These are phyloP conservation scores for Phoenix dactylifera DNA, from an alignment of 176 grass and related monocot genomes.

Conservation along the genomic window DNA sequence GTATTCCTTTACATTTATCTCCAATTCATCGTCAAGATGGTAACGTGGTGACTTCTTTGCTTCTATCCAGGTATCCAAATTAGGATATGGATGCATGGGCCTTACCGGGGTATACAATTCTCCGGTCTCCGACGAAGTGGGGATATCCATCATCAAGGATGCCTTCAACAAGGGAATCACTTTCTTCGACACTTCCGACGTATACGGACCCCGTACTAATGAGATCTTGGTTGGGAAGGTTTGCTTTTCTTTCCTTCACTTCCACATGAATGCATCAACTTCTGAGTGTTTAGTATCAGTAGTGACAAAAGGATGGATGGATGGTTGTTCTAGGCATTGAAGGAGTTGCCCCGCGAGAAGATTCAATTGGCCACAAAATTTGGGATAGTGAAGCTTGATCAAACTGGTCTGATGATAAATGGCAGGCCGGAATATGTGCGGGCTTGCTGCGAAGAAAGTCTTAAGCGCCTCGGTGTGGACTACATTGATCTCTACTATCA, in stretches of 20 bases:
- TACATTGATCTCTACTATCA: conserved; percentile 9
- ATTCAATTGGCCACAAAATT: conserved; percentile 9
- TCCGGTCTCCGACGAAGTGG: conserved; percentile 9
- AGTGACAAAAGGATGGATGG: no score
- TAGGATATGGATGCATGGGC: conserved; percentile 26
- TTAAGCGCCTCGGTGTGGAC: conserved; percentile 7
- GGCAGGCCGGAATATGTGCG: conserved; percentile 3
- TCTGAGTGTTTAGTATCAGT: no score
- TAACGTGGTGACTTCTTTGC: neutral
- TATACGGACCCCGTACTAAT: conserved; percentile 10
- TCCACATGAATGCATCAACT: no score
- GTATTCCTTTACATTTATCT: neutral
- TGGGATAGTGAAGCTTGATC: neutral
- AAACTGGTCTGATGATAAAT: no score
- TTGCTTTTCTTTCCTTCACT: neutral
- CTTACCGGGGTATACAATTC: conserved; percentile 6
- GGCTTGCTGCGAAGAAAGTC: conserved; percentile 9
- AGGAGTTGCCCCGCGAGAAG: conserved; percentile 6
- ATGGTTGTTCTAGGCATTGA: neutral
- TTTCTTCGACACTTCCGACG: conserved; percentile 20
- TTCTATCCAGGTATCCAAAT: conserved; percentile 15
- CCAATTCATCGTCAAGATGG: neutral
- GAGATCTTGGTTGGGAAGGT: conserved; percentile 13
- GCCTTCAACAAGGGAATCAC: conserved; percentile 15
- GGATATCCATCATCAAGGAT: conserved; percentile 16